phyloP scores from a whole-genome alignment of 1,284 basidiomycete genomes.

The Cutaneotrichosporon sp. region DNA sequence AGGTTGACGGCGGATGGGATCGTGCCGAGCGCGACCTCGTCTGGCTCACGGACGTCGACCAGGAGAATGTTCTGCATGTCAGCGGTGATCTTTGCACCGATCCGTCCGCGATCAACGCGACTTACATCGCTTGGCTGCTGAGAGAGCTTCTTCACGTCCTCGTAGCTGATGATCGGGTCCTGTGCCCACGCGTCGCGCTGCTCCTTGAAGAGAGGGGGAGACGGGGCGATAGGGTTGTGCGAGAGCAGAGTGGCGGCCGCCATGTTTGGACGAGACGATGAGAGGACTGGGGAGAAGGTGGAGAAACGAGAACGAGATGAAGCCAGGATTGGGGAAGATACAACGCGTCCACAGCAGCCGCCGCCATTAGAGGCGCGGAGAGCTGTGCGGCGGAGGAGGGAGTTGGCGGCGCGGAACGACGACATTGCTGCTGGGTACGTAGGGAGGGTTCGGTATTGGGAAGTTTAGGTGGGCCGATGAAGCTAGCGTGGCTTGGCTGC shows the following conservation, averaged over 20 bases:
- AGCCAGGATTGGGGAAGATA: too few species aligned
- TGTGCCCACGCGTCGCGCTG: constrained; percentile 31
- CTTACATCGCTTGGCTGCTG: constrained; percentile 72
- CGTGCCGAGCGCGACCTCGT: constrained; percentile 87
- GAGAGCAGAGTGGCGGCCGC: not conserved
- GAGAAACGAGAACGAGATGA: not conserved
- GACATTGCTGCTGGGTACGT: too few species aligned
- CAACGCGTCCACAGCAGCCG: too few species aligned
- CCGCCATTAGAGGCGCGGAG: too few species aligned
- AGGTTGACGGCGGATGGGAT: constrained; percentile 94
- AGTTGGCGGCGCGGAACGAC: too few species aligned
- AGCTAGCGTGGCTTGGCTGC: too few species aligned
- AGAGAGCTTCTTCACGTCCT: constrained; percentile 77
- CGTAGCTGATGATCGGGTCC: constrained; percentile 64
- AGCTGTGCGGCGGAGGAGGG: too few species aligned
- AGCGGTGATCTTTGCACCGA: not conserved
- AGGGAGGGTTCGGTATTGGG: too few species aligned
- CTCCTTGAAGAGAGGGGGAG: not conserved
- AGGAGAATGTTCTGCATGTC: constrained; percentile 64
- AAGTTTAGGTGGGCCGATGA: too few species aligned
- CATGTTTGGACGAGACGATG: not conserved
- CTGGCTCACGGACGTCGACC: constrained; percentile 89
- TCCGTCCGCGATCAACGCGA: too few species aligned
- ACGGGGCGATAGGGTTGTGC: not conserved
- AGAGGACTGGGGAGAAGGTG: not conserved